phyloP scores from a whole-genome alignment of 2,329 filamentous ascomycete species.

The Aspergillus sp. region DNA sequence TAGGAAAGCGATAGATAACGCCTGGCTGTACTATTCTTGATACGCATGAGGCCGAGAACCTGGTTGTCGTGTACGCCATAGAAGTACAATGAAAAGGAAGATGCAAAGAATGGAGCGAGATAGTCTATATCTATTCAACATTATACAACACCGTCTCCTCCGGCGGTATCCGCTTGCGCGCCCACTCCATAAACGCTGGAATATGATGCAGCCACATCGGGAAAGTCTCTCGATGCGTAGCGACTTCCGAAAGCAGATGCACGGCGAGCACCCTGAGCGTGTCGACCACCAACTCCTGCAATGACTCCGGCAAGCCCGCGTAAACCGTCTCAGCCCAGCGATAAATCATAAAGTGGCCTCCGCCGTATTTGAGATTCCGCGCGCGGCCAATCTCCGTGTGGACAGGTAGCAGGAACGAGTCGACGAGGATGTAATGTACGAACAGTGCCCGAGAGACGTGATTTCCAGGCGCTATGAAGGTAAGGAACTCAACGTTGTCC shows the following conservation, averaged over 20 bases:
- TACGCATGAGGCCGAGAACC: too few relatives aligned
- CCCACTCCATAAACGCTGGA: not conserved
- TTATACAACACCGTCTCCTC: not conserved
- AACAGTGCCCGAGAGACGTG: conserved; percentile 49
- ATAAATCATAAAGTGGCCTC: conserved; percentile 29
- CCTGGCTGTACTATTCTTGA: not conserved
- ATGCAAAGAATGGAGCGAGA: not conserved
- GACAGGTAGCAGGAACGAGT: conserved; percentile 46
- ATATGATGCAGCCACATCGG: conserved; percentile 4
- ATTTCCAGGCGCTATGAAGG: conserved; percentile 51
- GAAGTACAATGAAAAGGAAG: too few relatives aligned
- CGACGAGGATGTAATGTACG: conserved; percentile 53
- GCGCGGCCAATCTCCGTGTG: conserved; percentile 1
- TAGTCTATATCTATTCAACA: not conserved
- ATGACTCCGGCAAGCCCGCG: conserved; percentile 35
- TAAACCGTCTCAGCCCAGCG: conserved; percentile 48
- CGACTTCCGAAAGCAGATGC: not conserved
- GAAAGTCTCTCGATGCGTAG: not conserved
- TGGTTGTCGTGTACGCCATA: too few relatives aligned
- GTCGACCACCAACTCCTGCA: conserved; percentile 41
- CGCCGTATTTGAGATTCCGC: not conserved
- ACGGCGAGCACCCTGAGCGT: conserved; percentile 15
- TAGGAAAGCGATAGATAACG: too few relatives aligned
- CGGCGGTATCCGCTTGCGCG: not conserved
- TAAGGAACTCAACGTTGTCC: conserved; percentile 46